Conservation (phyloP, 805 yeast species). For the Candida silvicultrix region DNA sequence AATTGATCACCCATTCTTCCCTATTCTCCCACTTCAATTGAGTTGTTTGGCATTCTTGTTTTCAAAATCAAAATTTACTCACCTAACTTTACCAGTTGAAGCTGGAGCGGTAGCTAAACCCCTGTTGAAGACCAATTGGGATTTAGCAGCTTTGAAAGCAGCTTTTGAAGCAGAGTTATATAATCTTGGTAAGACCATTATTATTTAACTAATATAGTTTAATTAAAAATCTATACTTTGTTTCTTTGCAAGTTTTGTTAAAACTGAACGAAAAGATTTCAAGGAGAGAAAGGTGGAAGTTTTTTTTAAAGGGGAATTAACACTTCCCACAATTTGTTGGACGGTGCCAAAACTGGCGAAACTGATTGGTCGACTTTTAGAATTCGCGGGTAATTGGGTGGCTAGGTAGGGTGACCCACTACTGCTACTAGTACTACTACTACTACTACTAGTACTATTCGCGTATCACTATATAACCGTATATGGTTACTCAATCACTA, state of each 20-base stretch:
- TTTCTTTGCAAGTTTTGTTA: too few species aligned
- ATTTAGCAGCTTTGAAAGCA: slow-evolving; percentile 86
- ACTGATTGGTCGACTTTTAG: slow-evolving; percentile 8
- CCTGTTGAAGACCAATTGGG: slow-evolving; percentile 68
- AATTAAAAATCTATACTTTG: not conserved
- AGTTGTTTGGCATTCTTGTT: too few species aligned
- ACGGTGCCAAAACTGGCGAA: not conserved
- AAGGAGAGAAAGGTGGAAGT: not conserved
- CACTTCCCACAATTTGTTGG: slow-evolving; percentile 6
- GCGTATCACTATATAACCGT: too few species aligned
- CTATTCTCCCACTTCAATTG: too few species aligned
- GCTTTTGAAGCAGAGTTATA: slow-evolving; percentile 68
- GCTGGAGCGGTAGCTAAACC: slow-evolving; percentile 76
- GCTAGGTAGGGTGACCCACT: not conserved
- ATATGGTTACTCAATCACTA: too few species aligned
- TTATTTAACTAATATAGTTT: slow-evolving; percentile 5
- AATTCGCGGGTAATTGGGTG: not conserved
- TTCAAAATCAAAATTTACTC: slow-evolving; percentile 32
- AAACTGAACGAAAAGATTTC: not conserved
- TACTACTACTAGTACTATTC: too few species aligned
- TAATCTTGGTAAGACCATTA: slow-evolving; percentile 50
- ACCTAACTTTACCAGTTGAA: slow-evolving; percentile 81
- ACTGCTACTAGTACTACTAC: too few species aligned
- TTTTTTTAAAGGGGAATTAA: slow-evolving; percentile 1
- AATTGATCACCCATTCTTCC: too few species aligned